These are phyloP conservation scores for Chrysoporthe cubensis DNA, from an alignment of 2,329 filamentous ascomycete genomes.

Conservation along the genomic window DNA sequence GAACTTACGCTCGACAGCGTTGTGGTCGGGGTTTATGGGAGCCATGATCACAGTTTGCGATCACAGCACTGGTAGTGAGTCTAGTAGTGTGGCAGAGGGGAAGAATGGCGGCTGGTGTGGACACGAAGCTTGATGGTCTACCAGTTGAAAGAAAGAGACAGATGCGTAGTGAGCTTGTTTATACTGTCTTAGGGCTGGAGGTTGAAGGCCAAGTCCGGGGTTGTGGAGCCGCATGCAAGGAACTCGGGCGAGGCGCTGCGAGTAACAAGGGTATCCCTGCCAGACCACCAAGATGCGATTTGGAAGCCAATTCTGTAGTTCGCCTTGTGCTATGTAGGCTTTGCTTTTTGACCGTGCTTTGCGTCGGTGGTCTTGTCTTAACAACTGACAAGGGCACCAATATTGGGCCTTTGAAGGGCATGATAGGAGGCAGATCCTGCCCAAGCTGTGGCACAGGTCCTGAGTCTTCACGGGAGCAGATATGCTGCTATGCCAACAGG, in stretches of 20 bases:
- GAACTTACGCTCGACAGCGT: constrained; percentile 33
- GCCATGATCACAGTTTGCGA: constrained; percentile 31
- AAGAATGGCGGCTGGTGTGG: not conserved
- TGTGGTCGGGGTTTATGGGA: constrained; percentile 34
- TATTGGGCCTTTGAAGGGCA: not conserved
- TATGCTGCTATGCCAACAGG: not conserved
- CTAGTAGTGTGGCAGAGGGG: not conserved
- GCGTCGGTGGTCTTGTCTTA: not conserved
- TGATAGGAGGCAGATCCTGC: too few species aligned
- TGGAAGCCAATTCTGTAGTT: not conserved
- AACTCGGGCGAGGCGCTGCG: not conserved
- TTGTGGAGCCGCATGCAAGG: not conserved
- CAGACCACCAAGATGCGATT: not conserved
- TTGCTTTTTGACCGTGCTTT: not conserved
- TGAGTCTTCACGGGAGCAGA: not conserved
- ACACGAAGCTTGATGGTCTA: not conserved
- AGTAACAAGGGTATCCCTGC: not conserved
- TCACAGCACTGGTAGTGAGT: not conserved
- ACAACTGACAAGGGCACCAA: not conserved
- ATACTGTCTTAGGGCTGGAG: not conserved
- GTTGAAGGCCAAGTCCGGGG: not conserved
- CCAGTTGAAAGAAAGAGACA: not conserved
- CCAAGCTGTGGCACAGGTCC: too few species aligned
- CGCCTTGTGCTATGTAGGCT: not conserved
- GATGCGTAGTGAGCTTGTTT: not conserved